These are phyloP conservation scores for Lagerstroemia speciosa DNA, from an alignment of 345 rosid species.

Conservation along the genomic window DNA sequence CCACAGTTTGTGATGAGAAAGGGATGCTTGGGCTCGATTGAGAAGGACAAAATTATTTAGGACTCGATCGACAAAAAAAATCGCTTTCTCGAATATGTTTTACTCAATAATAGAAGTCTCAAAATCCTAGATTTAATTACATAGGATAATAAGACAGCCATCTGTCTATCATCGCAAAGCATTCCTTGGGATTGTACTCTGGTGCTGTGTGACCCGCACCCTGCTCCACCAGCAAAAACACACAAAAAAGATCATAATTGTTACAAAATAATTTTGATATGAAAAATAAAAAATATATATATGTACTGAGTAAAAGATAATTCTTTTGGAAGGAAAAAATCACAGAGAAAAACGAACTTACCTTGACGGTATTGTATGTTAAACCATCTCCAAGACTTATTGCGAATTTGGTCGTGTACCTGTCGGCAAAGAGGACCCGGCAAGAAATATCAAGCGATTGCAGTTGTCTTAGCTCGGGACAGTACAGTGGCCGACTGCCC, in stretches of 20 bases:
- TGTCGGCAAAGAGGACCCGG: neutral
- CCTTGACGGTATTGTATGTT: slow-evolving; percentile 12
- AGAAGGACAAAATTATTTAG: neutral
- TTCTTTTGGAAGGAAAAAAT: neutral
- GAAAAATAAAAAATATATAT: neutral
- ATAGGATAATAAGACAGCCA: slow-evolving; percentile 15
- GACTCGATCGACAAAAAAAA: neutral
- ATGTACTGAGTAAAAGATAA: neutral
- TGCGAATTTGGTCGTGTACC: slow-evolving; percentile 9
- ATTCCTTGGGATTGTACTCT: slow-evolving; percentile 14
- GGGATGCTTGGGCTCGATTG: too few relatives aligned
- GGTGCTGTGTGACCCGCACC: slow-evolving; percentile 19
- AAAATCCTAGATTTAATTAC: neutral
- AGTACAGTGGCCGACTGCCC: too few relatives aligned
- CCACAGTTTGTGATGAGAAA: too few relatives aligned
- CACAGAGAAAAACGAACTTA: neutral
- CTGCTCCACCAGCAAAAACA: slow-evolving; percentile 5
- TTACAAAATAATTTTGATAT: neutral
- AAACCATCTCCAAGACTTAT: slow-evolving; percentile 9
- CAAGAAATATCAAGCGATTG: neutral
- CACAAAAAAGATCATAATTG: neutral
- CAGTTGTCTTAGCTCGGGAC: too few relatives aligned
- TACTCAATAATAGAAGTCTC: neutral
- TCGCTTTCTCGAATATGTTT: neutral
- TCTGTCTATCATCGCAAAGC: slow-evolving; percentile 11